These are phyloP conservation scores for Nectriaceae sp. DNA, from an alignment of 2,329 filamentous ascomycete genomes.

Conservation along the genomic window DNA sequence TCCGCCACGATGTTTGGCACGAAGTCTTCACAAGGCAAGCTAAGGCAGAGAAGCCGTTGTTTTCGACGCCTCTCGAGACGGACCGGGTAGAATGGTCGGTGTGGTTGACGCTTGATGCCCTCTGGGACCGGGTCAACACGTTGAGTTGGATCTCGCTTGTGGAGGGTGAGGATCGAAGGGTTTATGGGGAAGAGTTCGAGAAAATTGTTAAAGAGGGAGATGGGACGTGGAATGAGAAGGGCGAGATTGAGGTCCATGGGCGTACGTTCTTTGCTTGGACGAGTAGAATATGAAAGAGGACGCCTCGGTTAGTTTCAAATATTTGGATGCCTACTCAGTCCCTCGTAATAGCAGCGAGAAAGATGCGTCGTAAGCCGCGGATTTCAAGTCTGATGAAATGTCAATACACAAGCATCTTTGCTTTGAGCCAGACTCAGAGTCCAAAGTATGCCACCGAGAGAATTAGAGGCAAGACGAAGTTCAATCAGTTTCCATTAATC, in stretches of 20 bases:
- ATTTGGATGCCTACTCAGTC: too few species aligned
- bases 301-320: too few species aligned
- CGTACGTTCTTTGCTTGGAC: constrained; percentile 67
- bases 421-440: too few species aligned
- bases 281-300: constrained; percentile 38
- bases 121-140: constrained; percentile 67
- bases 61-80: constrained; percentile 63
- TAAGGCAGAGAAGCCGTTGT: constrained; percentile 47
- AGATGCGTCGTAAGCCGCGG: too few species aligned
- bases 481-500: constrained; percentile 16
- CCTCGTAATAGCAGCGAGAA: too few species aligned
- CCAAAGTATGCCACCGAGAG: too few species aligned
- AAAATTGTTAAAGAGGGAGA: constrained; percentile 54
- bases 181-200: constrained; percentile 53
- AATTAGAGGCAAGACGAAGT: constrained; percentile 10
- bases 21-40: constrained; percentile 63
- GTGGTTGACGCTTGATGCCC: constrained; percentile 58
- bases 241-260: constrained; percentile 65
- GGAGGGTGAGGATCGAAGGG: constrained; percentile 48
- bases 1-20: constrained; percentile 66
- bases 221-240: constrained; percentile 60
- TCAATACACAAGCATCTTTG: too few species aligned
- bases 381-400: too few species aligned
- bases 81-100: constrained; percentile 41
- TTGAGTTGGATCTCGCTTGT: constrained; percentile 68